Conservation (phyloP, 495 filamentous ascomycete species). For the Penicillium robsamsonii region DNA sequence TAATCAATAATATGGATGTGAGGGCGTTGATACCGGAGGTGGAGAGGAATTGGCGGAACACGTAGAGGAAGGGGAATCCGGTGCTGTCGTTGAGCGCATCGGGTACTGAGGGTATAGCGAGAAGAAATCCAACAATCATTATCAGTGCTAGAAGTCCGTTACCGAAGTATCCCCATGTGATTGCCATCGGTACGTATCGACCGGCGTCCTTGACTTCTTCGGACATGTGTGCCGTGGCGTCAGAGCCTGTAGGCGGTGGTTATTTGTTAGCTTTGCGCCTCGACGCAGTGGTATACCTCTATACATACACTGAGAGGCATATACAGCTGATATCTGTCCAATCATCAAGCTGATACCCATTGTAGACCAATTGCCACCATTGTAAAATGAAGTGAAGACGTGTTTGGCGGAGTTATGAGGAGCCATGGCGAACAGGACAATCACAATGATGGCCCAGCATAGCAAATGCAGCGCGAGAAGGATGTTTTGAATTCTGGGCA, state of each 20-base stretch:
- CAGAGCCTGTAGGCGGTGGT: constrained; percentile 26
- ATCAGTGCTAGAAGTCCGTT: constrained; percentile 39
- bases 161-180: constrained; percentile 37
- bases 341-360: constrained; percentile 50
- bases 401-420: constrained; percentile 34
- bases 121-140: constrained; percentile 41
- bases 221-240: constrained; percentile 40
- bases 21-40: constrained; percentile 28
- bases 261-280: neutral
- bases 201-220: constrained; percentile 47
- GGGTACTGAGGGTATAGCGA: constrained; percentile 37
- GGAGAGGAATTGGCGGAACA: constrained; percentile 23
- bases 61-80: constrained; percentile 33
- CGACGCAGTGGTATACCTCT: neutral
- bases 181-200: constrained; percentile 38
- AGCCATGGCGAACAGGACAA: constrained; percentile 42
- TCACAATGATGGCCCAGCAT: constrained; percentile 37
- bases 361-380: constrained; percentile 48
- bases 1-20: constrained; percentile 33
- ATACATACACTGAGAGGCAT: constrained; percentile 31
- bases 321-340: constrained; percentile 44
- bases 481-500: constrained; percentile 40
- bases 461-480: constrained; percentile 41
- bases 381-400: constrained; percentile 48
- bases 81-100: constrained; percentile 28